Conservation (phyloP, 2,329 filamentous ascomycete species). For the Rugonectria rugulosa region DNA sequence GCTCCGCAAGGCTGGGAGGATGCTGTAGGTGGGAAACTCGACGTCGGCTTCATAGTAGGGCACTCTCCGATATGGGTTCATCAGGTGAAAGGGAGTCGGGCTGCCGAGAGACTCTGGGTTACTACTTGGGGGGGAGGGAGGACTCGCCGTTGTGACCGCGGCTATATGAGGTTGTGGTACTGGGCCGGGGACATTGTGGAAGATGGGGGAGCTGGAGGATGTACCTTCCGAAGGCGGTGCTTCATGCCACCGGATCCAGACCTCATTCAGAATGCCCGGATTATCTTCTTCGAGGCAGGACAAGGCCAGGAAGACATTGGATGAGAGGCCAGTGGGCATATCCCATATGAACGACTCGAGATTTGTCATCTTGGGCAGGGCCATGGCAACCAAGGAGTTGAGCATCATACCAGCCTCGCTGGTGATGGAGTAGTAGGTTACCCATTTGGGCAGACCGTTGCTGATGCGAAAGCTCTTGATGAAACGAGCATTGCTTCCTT, state of each 20-base stretch:
- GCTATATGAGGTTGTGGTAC: slow-evolving; percentile 11
- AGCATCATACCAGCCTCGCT: slow-evolving; percentile 25
- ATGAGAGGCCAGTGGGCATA: slow-evolving; percentile 25
- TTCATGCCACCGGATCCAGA: slow-evolving; percentile 25
- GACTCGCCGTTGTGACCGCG: slow-evolving; percentile 4
- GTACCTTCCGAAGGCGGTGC: slow-evolving; percentile 12
- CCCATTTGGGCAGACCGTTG: slow-evolving; percentile 19
- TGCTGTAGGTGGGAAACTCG: slow-evolving; percentile 23
- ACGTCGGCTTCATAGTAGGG: slow-evolving; percentile 13
- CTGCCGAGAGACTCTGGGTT: slow-evolving; percentile 18
- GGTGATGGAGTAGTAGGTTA: slow-evolving; percentile 16
- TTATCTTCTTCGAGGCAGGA: slow-evolving; percentile 18
- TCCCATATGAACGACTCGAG: slow-evolving; percentile 26
- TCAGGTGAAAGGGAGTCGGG: slow-evolving; percentile 4
- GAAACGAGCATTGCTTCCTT: slow-evolving; percentile 16
- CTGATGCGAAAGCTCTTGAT: slow-evolving; percentile 22
- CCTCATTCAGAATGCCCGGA: slow-evolving; percentile 12
- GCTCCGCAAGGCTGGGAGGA: slow-evolving; percentile 22
- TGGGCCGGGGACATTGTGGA: slow-evolving; percentile 20
- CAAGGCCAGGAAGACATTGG: slow-evolving; percentile 26
- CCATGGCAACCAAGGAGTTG: slow-evolving; percentile 24
- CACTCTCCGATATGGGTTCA: slow-evolving; percentile 9
- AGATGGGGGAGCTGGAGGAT: slow-evolving; percentile 20
- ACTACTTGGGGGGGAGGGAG: slow-evolving; percentile 21
- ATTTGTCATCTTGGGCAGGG: slow-evolving; percentile 25